Conservation (phyloP, 192 early-diverging fungal genomes). For the Lunasporangiospora selenospora region DNA sequence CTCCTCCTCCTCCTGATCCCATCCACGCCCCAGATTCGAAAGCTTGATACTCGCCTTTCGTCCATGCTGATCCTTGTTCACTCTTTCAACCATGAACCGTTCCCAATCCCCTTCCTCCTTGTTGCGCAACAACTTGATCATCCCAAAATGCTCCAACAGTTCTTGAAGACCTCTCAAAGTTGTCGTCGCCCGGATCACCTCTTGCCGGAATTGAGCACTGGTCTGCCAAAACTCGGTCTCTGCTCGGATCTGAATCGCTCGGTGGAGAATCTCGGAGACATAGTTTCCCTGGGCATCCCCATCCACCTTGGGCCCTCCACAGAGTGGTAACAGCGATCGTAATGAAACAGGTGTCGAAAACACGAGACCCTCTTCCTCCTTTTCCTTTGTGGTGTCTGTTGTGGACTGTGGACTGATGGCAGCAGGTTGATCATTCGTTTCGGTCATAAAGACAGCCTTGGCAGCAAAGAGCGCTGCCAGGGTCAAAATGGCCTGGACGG, state of each 20-base stretch:
- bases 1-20: no score
- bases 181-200: slow-evolving; percentile 11
- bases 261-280: slow-evolving; percentile 34
- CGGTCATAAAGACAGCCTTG: not conserved
- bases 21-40: slow-evolving; percentile 29
- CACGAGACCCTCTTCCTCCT: slow-evolving; percentile 9
- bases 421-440: no score
- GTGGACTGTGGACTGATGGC: no score
- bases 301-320: slow-evolving; percentile 6
- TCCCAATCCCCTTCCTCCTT: slow-evolving; percentile 37
- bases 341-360: slow-evolving; percentile 42
- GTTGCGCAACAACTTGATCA: slow-evolving; percentile 19
- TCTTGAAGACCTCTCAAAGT: slow-evolving; percentile 22
- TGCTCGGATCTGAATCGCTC: slow-evolving; percentile 4
- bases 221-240: slow-evolving; percentile 24
- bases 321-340: slow-evolving; percentile 8
- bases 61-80: slow-evolving; percentile 43
- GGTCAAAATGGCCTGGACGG: slow-evolving; percentile 27
- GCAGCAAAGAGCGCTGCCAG: slow-evolving; percentile 29
- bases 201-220: slow-evolving; percentile 4
- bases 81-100: slow-evolving; percentile 21
- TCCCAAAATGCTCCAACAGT: slow-evolving; percentile 40
- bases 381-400: no score
- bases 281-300: slow-evolving; percentile 32
- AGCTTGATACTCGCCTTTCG: slow-evolving; percentile 34